Evolutionary conservation across 2,329 filamentous ascomycete species (phyloP).

Genomic region (Neonectria hederae): DNA sequence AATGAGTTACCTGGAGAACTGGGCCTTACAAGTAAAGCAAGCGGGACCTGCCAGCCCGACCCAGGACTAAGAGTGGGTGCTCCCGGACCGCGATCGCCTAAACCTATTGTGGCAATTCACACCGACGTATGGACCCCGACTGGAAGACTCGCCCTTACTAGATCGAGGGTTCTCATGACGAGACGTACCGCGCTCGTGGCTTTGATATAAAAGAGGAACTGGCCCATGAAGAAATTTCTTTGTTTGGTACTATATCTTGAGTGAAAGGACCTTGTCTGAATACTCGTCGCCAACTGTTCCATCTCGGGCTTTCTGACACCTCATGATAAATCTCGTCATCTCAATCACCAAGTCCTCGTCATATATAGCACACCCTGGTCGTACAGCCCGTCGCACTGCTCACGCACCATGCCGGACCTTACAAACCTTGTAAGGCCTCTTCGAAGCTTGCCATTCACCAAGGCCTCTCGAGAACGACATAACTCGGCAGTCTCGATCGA

Average conservation of each 20-base stretch:
- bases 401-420: conserved; percentile 19
- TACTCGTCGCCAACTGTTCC: neutral
- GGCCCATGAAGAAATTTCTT: neutral
- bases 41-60: neutral
- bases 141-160: neutral
- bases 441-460: neutral
- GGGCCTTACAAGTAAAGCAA: neutral
- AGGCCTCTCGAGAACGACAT: neutral
- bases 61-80: neutral
- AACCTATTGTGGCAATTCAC: neutral
- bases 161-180: neutral
- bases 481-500: neutral
- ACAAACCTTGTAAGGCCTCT: conserved; percentile 19
- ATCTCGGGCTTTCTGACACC: neutral
- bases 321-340: neutral
- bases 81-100: neutral
- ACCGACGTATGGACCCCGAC: neutral
- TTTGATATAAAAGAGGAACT: neutral
- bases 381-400: neutral
- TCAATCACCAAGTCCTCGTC: neutral
- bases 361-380: neutral
- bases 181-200: neutral
- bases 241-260: neutral
- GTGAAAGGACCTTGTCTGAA: neutral
- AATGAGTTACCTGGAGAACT: neutral